These are phyloP conservation scores for Castanospermum australe DNA, from an alignment of 306 rosid species.

Conservation along the genomic window DNA sequence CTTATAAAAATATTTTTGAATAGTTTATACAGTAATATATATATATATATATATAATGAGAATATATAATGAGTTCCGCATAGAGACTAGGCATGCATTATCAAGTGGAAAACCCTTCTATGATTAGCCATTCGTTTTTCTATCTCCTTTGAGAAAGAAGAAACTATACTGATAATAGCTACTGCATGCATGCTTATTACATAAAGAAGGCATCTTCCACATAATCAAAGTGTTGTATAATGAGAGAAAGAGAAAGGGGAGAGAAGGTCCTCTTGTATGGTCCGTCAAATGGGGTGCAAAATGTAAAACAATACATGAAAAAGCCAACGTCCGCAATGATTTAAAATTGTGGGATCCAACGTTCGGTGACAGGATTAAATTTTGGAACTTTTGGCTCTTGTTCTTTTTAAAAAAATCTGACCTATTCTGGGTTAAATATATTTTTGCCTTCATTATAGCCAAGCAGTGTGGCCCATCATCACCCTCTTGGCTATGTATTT, in stretches of 20 bases:
- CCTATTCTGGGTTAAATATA: slow-evolving; percentile 9
- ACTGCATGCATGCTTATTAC: slow-evolving; percentile 19
- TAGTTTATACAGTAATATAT: too few relatives aligned
- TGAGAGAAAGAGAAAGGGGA: neutral
- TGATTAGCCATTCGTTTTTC: neutral
- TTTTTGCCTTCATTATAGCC: slow-evolving; percentile 37
- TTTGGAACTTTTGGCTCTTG: slow-evolving; percentile 33
- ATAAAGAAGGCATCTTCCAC: slow-evolving; percentile 17
- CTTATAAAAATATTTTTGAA: too few relatives aligned
- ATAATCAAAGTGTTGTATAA: neutral
- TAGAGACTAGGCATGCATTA: too few relatives aligned
- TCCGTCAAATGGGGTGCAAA: slow-evolving; percentile 48
- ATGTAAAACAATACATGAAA: slow-evolving; percentile 33
- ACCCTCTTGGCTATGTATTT: neutral
- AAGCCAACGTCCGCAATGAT: slow-evolving; percentile 41
- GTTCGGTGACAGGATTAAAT: slow-evolving; percentile 42
- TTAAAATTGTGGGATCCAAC: slow-evolving; percentile 69
- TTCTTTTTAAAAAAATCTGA: slow-evolving; percentile 51
- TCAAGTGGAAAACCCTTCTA: too few relatives aligned
- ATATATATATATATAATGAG: too few relatives aligned
- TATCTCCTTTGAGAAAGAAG: neutral
- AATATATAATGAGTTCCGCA: too few relatives aligned
- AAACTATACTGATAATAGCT: neutral
- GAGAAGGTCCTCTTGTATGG: slow-evolving; percentile 29
- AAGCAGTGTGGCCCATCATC: slow-evolving; percentile 31